These are phyloP conservation scores for Aquilaria malaccensis DNA, from an alignment of 345 rosid species.

Conservation along the genomic window DNA sequence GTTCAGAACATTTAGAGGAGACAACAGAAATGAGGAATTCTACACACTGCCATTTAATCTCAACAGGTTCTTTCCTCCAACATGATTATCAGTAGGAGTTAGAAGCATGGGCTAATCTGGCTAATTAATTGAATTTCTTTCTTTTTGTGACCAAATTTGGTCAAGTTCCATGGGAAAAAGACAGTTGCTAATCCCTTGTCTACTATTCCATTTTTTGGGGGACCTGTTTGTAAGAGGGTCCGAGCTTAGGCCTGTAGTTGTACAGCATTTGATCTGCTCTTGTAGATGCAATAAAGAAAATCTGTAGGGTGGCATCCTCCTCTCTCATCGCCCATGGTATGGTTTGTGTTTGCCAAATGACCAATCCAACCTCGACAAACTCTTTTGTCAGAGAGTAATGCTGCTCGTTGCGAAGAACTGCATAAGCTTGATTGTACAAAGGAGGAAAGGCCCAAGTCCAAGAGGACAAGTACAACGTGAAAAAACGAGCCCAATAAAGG, in stretches of 20 bases:
- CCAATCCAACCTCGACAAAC: no score
- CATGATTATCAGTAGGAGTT: conserved; percentile 21
- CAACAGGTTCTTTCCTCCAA: conserved; percentile 90
- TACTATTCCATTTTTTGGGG: background rate
- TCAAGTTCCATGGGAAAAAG: background rate
- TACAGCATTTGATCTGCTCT: background rate
- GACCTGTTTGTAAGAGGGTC: background rate
- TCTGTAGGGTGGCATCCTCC: background rate
- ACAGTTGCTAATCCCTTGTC: conserved; percentile 74
- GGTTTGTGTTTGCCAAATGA: no score
- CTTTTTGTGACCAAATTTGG: background rate
- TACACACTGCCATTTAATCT: conserved; percentile 93
- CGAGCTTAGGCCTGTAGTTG: background rate
- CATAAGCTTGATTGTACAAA: no score
- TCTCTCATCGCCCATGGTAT: no score
- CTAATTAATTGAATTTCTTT: background rate
- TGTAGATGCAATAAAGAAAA: background rate
- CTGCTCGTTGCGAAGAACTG: no score
- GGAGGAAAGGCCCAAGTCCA: no score
- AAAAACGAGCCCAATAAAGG: no score
- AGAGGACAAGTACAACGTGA: no score
- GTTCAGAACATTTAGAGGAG: conserved; percentile 84
- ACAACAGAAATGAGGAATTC: conserved; percentile 91
- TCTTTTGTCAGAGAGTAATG: no score
- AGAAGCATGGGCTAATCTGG: background rate